Conservation (phyloP, 345 rosid genomes). For the Eucalyptus viminalis region DNA sequence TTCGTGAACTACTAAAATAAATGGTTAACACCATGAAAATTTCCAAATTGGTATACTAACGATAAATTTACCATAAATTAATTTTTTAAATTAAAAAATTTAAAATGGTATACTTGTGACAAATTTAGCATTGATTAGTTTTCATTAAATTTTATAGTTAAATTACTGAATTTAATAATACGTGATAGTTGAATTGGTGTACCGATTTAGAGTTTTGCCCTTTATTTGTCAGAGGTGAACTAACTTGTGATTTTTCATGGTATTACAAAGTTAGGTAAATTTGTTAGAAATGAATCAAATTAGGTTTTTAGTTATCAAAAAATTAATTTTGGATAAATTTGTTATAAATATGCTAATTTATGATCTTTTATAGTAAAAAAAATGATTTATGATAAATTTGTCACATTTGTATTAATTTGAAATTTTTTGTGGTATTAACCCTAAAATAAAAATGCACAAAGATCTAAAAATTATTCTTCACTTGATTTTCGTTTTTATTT, state of each 20-base stretch:
- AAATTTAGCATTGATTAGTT: rapidly evolving
- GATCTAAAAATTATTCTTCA: background rate
- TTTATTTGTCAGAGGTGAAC: rapidly evolving
- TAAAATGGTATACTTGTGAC: rapidly evolving
- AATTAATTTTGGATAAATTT: too few species aligned
- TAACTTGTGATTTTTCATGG: too few species aligned
- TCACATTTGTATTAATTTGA: rapidly evolving
- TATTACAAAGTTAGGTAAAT: too few species aligned
- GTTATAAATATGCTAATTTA: too few species aligned
- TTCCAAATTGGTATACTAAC: rapidly evolving
- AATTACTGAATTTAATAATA: rapidly evolving
- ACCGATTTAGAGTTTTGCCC: rapidly evolving
- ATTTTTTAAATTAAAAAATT: too few species aligned
- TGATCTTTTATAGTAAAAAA: rapidly evolving
- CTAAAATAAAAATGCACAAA: background rate
- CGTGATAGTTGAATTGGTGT: rapidly evolving
- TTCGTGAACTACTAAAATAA: background rate
- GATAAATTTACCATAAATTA: rapidly evolving
- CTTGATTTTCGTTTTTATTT: background rate
- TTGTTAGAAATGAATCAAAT: too few species aligned
- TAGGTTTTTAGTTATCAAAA: too few species aligned
- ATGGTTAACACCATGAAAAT: rapidly evolving
- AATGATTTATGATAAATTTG: rapidly evolving
- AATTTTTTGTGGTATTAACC: rapidly evolving
- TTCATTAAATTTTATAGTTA: rapidly evolving